Evolutionary conservation across 2,329 filamentous ascomycete genomes (phyloP), one percentile per base, ranked within the genome.

Genomic region (Botrytis pseudocinerea): DNA sequence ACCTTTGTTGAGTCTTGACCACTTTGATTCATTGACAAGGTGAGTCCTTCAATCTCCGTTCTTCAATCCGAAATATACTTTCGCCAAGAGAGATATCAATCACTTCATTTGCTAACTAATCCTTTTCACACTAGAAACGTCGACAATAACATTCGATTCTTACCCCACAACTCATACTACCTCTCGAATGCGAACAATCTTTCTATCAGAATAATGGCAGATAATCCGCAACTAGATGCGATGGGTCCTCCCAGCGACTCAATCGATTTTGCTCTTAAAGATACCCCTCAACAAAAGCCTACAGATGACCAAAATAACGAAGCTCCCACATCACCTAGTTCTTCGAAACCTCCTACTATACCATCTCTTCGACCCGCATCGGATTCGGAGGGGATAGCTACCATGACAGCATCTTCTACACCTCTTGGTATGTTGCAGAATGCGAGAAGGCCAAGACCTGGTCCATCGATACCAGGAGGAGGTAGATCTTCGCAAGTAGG

Each of bases 361-460:
- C 86, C 89, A 32, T 88, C 89, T 8, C 81, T 90, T 60, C 88
- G 90, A 77, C 88, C 89, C 64, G 82, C 88, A 32, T 89, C 90
- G 71, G 88, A 91, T 68, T 84, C 90, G 32, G 83, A 85, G 76
- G 85, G 83, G 71, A 80, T 84, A 44, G 82, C 82, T 38, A 82
- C 83, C 73, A 94, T 97, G 89, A 93, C 89, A 72, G 84, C 92
- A 10, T 94, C 90, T n/a, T 97, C 94, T n/a, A 96, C 92, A 42
- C 91, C 93, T 59, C 85, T 95, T 6, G 94, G 94, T 59, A 88
- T 93, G 73, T 84, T 97, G 79, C 94, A 91, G 82, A 88, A 84
- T 76, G 89, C 88, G 7, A 85, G 89, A 73, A 85, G 87, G 66
- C 89, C 88, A 22, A 68, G 75, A 74, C 60, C 70, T 25, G 63